Conservation (phyloP, 192 early-diverging fungal species). For the Coemansia sp. region DNA sequence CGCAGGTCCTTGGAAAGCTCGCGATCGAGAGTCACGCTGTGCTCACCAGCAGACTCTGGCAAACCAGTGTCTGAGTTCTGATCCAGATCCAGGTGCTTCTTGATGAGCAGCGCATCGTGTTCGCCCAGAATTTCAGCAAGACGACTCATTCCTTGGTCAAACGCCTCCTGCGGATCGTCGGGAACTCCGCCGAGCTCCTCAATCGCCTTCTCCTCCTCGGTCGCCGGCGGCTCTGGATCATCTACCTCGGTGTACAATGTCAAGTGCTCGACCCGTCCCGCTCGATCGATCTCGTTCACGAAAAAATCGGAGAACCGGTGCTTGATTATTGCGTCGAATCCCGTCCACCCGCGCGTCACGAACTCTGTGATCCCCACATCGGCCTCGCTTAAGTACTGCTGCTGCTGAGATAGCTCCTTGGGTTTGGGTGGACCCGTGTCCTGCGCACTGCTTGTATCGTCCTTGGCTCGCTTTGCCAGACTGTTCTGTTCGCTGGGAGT, state of each 20-base stretch:
- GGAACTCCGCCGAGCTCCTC: slow-evolving; percentile 30
- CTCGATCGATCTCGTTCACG: slow-evolving; percentile 84
- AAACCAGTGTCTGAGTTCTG: background rate
- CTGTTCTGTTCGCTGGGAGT: background rate
- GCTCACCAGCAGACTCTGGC: slow-evolving; percentile 17
- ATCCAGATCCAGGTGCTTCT: slow-evolving; percentile 19
- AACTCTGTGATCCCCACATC: slow-evolving; percentile 70
- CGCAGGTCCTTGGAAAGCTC: slow-evolving; percentile 44
- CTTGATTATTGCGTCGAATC: slow-evolving; percentile 55
- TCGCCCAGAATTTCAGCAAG: slow-evolving; percentile 33
- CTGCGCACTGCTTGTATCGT: background rate
- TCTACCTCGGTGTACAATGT: slow-evolving; percentile 38
- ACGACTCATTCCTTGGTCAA: slow-evolving; percentile 27
- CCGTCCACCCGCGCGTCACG: slow-evolving; percentile 29
- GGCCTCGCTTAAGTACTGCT: slow-evolving; percentile 51
- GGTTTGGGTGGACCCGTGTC: background rate
- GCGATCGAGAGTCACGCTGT: slow-evolving; percentile 26
- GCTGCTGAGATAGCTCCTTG: background rate
- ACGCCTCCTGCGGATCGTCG: slow-evolving; percentile 25
- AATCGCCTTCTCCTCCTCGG: slow-evolving; percentile 30
- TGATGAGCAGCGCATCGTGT: slow-evolving; percentile 21
- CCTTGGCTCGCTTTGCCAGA: slow-evolving; percentile 31
- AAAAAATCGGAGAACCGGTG: slow-evolving; percentile 84
- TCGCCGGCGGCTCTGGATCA: slow-evolving; percentile 30
- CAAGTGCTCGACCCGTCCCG: slow-evolving; percentile 72